phyloP scores from a whole-genome alignment of 2,329 filamentous ascomycete species.

The Ceratocystis papillata region DNA sequence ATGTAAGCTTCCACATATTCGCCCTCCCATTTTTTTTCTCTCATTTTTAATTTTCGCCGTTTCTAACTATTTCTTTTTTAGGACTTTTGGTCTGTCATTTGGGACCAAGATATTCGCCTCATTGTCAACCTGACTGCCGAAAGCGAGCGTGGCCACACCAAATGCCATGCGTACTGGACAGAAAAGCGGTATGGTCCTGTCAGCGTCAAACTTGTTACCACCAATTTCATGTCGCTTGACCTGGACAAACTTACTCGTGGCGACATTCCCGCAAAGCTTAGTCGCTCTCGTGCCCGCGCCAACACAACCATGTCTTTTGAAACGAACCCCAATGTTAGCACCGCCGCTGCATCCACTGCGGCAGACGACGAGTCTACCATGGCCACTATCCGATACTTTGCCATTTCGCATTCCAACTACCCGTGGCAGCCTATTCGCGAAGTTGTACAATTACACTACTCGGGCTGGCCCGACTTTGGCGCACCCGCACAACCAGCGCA shows the following conservation, averaged over 20 bases:
- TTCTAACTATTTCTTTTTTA: slow-evolving; percentile 31
- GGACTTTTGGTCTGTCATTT: slow-evolving; percentile 97
- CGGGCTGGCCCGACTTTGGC: slow-evolving; percentile 95
- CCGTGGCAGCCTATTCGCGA: slow-evolving; percentile 83
- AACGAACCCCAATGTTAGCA: slow-evolving; percentile 21
- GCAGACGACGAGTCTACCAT: slow-evolving; percentile 50
- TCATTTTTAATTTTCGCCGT: not conserved
- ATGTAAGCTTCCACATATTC: slow-evolving; percentile 43
- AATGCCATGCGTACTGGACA: slow-evolving; percentile 92
- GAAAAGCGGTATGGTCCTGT: slow-evolving; percentile 66
- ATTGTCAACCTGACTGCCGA: slow-evolving; percentile 96
- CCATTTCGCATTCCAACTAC: slow-evolving; percentile 61
- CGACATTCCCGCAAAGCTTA: slow-evolving; percentile 10
- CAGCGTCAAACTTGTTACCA: slow-evolving; percentile 63
- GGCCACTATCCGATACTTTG: slow-evolving; percentile 78
- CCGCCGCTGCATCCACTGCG: slow-evolving; percentile 25
- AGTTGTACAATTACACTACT: slow-evolving; percentile 88
- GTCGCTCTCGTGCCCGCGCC: slow-evolving; percentile 35
- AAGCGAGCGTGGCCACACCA: slow-evolving; percentile 81
- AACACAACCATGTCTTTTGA: slow-evolving; percentile 27
- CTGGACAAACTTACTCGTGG: slow-evolving; percentile 35
- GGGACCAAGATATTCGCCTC: slow-evolving; percentile 91
- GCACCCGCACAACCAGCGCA: slow-evolving; percentile 81
- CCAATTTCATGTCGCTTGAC: slow-evolving; percentile 71
- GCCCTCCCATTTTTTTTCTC: not conserved